Evolutionary conservation across 2,329 filamentous ascomycete genomes (phyloP).

Genomic region (Trematosphaeria pertusa): DNA sequence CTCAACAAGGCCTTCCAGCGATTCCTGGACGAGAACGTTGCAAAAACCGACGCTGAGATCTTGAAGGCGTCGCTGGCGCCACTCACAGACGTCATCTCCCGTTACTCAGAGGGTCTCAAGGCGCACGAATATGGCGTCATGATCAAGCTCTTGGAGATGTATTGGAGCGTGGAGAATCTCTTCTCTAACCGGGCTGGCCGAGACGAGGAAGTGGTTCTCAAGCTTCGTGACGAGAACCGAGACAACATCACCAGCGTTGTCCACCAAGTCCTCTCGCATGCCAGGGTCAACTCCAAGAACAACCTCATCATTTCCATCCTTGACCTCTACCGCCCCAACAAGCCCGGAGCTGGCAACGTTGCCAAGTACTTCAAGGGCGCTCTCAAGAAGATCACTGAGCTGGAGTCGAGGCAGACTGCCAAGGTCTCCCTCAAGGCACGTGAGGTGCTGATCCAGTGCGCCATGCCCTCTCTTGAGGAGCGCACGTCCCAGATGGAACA

Average conservation of each 20-base stretch:
- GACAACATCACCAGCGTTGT: conserved; percentile 87
- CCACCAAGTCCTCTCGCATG: conserved; percentile 90
- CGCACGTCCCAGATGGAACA: conserved; percentile 97
- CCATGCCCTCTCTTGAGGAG: conserved; percentile 94
- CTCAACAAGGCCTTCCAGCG: conserved; percentile 83
- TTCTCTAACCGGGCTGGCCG: conserved; percentile 86
- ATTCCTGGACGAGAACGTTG: conserved; percentile 87
- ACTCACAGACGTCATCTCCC: conserved; percentile 76
- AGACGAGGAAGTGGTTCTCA: conserved; percentile 92
- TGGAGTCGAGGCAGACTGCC: conserved; percentile 83
- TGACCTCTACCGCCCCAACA: conserved; percentile 94
- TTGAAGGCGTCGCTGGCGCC: conserved; percentile 77
- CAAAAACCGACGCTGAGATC: conserved; percentile 73
- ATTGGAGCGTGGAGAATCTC: conserved; percentile 81
- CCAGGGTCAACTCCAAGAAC: conserved; percentile 91
- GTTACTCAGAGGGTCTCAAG: conserved; percentile 88
- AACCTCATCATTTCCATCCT: conserved; percentile 90
- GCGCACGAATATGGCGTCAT: conserved; percentile 87
- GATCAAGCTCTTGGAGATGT: conserved; percentile 77
- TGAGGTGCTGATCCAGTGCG: conserved; percentile 96
- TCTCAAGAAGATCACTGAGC: conserved; percentile 85
- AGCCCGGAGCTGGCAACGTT: conserved; percentile 85
- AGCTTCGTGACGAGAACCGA: conserved; percentile 94
- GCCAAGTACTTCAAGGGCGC: conserved; percentile 84
- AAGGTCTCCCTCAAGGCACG: conserved; percentile 98